These are phyloP conservation scores for Wickerhamomyces bisporus DNA, from an alignment of 805 yeast species.

Conservation along the genomic window DNA sequence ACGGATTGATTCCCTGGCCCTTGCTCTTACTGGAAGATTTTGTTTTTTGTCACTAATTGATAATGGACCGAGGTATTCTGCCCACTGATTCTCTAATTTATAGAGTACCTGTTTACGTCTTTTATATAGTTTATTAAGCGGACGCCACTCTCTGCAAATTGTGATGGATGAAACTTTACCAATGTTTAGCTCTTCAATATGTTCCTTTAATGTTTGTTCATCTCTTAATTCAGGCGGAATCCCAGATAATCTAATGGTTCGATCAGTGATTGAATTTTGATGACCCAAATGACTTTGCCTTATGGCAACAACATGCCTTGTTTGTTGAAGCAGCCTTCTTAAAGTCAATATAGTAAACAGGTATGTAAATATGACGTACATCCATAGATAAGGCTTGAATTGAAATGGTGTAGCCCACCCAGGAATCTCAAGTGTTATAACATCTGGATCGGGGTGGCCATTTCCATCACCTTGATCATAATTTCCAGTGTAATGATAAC, in stretches of 20 bases:
- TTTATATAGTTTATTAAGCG: constrained; percentile 59
- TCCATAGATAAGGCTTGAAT: constrained; percentile 65
- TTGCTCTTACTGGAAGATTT: constrained; percentile 18
- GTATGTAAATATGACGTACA: constrained; percentile 83
- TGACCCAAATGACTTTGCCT: constrained; percentile 80
- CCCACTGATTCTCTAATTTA: constrained; percentile 67
- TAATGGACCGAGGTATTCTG: constrained; percentile 50
- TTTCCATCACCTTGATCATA: constrained; percentile 54
- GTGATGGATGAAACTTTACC: constrained; percentile 76
- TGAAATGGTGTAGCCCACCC: constrained; percentile 27
- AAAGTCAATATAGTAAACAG: constrained; percentile 69
- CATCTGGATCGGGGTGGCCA: background rate
- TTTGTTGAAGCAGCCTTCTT: constrained; percentile 58
- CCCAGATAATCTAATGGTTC: constrained; percentile 84
- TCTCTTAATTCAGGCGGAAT: constrained; percentile 79
- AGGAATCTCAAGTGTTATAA: constrained; percentile 2
- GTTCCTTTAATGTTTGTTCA: constrained; percentile 62
- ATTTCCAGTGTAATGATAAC: constrained; percentile 78
- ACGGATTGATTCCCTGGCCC: constrained; percentile 20
- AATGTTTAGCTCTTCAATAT: constrained; percentile 71
- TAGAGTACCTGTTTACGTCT: constrained; percentile 49
- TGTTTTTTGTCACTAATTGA: constrained; percentile 15
- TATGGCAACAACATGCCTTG: constrained; percentile 66
- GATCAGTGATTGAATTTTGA: constrained; percentile 85
- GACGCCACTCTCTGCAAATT: constrained; percentile 84